Evolutionary conservation across 169 alveolate species (phyloP), one percentile per base, ranked within the genome.

Genomic region (Babesia sp.): DNA sequence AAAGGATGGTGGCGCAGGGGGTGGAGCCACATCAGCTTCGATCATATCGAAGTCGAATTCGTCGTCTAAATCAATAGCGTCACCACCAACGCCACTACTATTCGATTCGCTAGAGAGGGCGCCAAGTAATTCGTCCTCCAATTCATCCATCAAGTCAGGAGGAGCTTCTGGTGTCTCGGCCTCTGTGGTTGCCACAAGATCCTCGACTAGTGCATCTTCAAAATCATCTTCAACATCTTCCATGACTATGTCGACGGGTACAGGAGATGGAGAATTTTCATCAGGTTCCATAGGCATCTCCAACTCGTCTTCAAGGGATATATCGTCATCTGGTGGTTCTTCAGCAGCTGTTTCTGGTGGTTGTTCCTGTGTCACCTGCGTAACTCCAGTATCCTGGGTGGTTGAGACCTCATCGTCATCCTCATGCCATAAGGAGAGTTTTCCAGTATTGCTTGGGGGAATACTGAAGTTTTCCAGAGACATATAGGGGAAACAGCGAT

Each of bases 1-100:
- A 7, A 24, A 39, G 22, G 44, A 58, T 9, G 31, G 58, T 0
- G 79, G 48, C 29, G 73, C 41, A 41, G 60, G 63, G 12, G 71
- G 48, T 8, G 59, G 70, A 4, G 26, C 64, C 1, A 31, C 53
- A 28, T 12, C 63, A 0, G 22, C 45, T 16, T 79, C 82, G 11
- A 12, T 37, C 68, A 51, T 28, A 9, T 72, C 85, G 24, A 54
- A 41, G 34, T 81, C 89, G 39, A 81, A 55, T 42, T 81, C 89
- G 29, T 60, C 71, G 20, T 68, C 72, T n/a, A 69, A 48, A 22
- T 78, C 82, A 20, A 9, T 24, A 20, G 36, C 69, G 1, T 26
- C 42, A n/a, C n/a, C 72, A 12, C 45, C 78, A 22, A 31, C 24
- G 24, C 46, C 76, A 22, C 70, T 58, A 9, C 31, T 44, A 4